Evolutionary conservation across 352 stramenopile genomes (phyloP).

Genomic region (Halophytophthora polymorphica): DNA sequence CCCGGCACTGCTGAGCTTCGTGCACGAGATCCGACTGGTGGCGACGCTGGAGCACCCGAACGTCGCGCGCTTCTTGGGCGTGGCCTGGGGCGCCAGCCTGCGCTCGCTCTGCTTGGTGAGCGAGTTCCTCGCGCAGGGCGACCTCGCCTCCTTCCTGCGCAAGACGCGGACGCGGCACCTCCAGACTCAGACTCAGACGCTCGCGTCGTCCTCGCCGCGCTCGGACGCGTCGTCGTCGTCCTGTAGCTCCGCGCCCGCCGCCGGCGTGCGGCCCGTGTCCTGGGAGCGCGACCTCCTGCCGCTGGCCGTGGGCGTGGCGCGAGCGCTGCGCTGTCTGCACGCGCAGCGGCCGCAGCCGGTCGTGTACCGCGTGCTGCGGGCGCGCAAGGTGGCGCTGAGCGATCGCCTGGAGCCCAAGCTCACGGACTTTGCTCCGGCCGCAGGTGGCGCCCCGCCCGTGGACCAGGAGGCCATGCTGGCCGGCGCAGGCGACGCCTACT

Average conservation of each 20-base stretch:
- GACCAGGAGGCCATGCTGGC: conserved; percentile 25
- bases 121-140: conserved; percentile 16
- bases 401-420: conserved; percentile 21
- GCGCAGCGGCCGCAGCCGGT: conserved; percentile 12
- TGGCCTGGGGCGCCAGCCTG: conserved; percentile 38
- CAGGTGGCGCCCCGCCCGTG: conserved; percentile 8
- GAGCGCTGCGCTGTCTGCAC: conserved; percentile 26
- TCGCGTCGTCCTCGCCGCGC: conserved; percentile 15
- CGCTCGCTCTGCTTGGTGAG: conserved; percentile 19
- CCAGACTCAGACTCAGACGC: conserved; percentile 9
- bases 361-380: conserved; percentile 21
- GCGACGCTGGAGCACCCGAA: conserved; percentile 51
- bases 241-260: conserved; percentile 2
- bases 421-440: conserved; percentile 21
- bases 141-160: conserved; percentile 19
- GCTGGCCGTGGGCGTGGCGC: conserved; percentile 16
- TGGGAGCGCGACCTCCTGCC: conserved; percentile 26
- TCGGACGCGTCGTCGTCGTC: conserved; percentile 11
- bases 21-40: conserved; percentile 64
- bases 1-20: conserved; percentile 33
- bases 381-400: conserved; percentile 22
- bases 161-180: conserved; percentile 12
- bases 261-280: conserved; percentile 12
- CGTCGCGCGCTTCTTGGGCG: conserved; percentile 57
- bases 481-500: conserved; percentile 23